These are phyloP conservation scores for Dentiscutata heterogama DNA, from an alignment of 371 early-diverging fungal genomes.

Conservation along the genomic window DNA sequence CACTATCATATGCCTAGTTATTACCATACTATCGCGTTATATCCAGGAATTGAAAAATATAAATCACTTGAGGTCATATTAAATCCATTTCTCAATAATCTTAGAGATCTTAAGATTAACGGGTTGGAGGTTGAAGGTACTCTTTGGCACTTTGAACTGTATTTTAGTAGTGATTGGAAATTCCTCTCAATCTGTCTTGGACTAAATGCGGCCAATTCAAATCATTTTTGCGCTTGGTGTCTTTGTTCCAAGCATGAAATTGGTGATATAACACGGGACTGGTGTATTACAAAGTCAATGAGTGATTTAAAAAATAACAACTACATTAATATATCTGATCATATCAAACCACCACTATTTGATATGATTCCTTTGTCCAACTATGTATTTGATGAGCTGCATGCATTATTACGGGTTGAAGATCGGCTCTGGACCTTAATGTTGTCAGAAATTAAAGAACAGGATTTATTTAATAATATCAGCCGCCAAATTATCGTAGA, in stretches of 20 bases:
- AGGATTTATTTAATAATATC: slow-evolving; percentile 15
- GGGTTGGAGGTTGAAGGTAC: not conserved
- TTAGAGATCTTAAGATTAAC: not conserved
- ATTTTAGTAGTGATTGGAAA: slow-evolving; percentile 4
- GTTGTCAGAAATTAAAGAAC: slow-evolving; percentile 10
- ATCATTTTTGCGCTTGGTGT: slow-evolving; percentile 4
- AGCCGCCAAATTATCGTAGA: not conserved
- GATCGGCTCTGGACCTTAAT: not conserved
- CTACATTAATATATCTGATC: not conserved
- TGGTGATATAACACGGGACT: not conserved
- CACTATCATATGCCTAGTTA: not conserved
- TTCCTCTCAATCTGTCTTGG: slow-evolving; percentile 9
- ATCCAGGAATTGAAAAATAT: slow-evolving; percentile 9
- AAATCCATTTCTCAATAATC: slow-evolving; percentile 5
- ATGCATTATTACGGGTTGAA: slow-evolving; percentile 10
- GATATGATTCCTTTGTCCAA: slow-evolving; percentile 1
- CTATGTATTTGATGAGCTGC: slow-evolving; percentile 16
- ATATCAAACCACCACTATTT: not conserved
- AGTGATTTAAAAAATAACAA: not conserved
- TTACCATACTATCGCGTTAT: not conserved
- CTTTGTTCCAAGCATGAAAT: slow-evolving; percentile 9
- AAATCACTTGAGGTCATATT: not conserved
- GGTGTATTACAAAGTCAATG: not conserved
- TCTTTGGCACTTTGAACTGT: not conserved
- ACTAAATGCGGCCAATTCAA: not conserved